phyloP scores from a whole-genome alignment of 768 basidiomycete genomes.

The Termitomyces eurrhizus region DNA sequence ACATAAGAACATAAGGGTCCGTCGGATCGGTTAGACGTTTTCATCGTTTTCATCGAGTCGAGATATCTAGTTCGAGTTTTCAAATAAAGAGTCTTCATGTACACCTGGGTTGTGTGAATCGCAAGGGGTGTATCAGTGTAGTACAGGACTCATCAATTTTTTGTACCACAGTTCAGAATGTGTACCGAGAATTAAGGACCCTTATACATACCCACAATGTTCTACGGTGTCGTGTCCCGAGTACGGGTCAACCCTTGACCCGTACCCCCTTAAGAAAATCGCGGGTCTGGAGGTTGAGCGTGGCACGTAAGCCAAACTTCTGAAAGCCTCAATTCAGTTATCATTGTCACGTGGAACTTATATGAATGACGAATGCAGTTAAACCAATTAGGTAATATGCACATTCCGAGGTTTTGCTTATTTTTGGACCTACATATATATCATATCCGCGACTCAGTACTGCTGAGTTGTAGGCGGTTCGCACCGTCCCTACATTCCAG shows the following conservation, averaged over 20 bases:
- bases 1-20: not conserved
- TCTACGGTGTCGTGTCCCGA: not conserved
- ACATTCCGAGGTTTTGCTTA: not conserved
- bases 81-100: not conserved
- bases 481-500: not conserved
- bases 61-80: not conserved
- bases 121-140: not conserved
- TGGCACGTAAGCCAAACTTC: not conserved
- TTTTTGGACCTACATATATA: not conserved
- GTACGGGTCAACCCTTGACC: not conserved
- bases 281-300: not conserved
- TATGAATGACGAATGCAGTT: not conserved
- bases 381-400: not conserved
- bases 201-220: not conserved
- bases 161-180: not conserved
- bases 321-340: not conserved
- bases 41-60: not conserved
- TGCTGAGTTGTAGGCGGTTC: not conserved
- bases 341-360: no score
- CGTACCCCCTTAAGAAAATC: not conserved
- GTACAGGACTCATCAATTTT: not conserved
- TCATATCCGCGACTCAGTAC: not conserved
- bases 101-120: not conserved
- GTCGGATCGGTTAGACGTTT: no score
- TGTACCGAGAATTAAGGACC: not conserved